A percentile compares a stretch with the other conserved stretches of the same genome.
Conservation (phyloP, 164 flowering plant genomes). For the Aristolochia fimbriata region DNA sequence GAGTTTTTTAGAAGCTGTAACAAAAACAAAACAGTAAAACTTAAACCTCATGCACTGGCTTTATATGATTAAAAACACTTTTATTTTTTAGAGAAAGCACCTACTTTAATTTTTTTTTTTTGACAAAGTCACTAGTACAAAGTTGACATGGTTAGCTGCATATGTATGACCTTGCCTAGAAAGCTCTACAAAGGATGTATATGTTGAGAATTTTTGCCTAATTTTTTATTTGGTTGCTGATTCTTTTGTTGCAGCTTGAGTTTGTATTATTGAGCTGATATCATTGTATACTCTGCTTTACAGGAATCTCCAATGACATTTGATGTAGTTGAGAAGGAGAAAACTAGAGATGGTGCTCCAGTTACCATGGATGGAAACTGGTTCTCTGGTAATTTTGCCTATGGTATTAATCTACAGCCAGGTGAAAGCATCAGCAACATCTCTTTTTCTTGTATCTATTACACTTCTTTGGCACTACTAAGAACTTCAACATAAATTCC, state of each 20-base stretch:
- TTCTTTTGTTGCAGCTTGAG: neutral
- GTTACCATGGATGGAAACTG: slow-evolving; percentile 25
- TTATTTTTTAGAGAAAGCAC: no score
- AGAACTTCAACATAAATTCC: neutral
- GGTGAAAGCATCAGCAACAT: slow-evolving; percentile 17
- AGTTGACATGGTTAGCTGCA: neutral
- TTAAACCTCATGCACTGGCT: no score
- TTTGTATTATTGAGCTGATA: neutral
- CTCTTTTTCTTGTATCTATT: slow-evolving; percentile 2
- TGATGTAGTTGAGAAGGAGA: slow-evolving; percentile 62
- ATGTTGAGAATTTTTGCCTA: no score
- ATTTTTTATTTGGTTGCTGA: neutral
- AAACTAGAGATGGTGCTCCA: slow-evolving; percentile 41
- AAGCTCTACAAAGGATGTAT: no score
- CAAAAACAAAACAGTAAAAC: no score
- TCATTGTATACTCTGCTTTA: slow-evolving; percentile 2
- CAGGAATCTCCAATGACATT: slow-evolving; percentile 84
- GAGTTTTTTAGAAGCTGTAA: no score
- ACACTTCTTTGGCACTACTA: neutral
- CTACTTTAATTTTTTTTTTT: no score
- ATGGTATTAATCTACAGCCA: slow-evolving; percentile 26
- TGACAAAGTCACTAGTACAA: neutral
- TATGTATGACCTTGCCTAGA: neutral
- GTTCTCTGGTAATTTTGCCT: slow-evolving; percentile 44
- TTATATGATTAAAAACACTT: no score